These are phyloP conservation scores for Trichocladium uniseriatum DNA, from an alignment of 495 filamentous ascomycete genomes.

Conservation along the genomic window DNA sequence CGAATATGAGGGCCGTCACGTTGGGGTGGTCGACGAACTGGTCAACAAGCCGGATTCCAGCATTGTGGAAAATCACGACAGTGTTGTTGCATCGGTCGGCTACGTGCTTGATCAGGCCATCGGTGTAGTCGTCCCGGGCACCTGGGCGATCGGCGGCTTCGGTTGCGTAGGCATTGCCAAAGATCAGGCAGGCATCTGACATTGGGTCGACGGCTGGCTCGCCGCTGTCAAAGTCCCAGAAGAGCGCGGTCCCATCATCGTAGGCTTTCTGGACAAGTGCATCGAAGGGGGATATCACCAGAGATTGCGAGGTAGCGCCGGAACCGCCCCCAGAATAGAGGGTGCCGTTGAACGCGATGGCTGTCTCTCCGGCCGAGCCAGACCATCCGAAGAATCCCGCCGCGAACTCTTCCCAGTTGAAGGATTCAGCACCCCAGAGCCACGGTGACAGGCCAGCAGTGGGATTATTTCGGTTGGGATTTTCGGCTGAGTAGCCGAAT, in stretches of 20 bases:
- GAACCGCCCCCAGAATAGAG: slow-evolving; percentile 51
- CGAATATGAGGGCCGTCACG: slow-evolving; percentile 53
- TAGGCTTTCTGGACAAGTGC: slow-evolving; percentile 46
- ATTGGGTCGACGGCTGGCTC: slow-evolving; percentile 34
- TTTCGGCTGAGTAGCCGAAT: slow-evolving; percentile 44
- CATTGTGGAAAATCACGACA: slow-evolving; percentile 53
- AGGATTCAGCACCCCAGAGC: slow-evolving; percentile 28
- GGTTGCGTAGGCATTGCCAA: slow-evolving; percentile 51
- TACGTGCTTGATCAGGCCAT: slow-evolving; percentile 48
- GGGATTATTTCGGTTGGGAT: slow-evolving; percentile 33
- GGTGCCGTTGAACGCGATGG: slow-evolving; percentile 43
- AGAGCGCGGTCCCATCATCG: slow-evolving; percentile 46
- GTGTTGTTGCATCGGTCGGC: slow-evolving; percentile 50
- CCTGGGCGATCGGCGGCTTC: slow-evolving; percentile 43
- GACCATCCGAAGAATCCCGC: slow-evolving; percentile 13
- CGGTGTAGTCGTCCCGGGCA: slow-evolving; percentile 43
- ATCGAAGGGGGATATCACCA: slow-evolving; percentile 47
- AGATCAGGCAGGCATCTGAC: slow-evolving; percentile 58
- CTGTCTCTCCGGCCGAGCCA: slow-evolving; percentile 1
- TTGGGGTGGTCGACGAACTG: slow-evolving; percentile 52
- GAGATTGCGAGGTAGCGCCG: slow-evolving; percentile 46
- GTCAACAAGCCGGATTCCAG: slow-evolving; percentile 49
- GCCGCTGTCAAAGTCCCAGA: slow-evolving; percentile 39
- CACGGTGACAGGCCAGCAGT: slow-evolving; percentile 29
- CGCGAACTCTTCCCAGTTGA: slow-evolving; percentile 20